Evolutionary conservation across 2,329 filamentous ascomycete genomes (phyloP), one percentile per base, ranked within the genome.

Genomic region (Apiospora malaysiana): DNA sequence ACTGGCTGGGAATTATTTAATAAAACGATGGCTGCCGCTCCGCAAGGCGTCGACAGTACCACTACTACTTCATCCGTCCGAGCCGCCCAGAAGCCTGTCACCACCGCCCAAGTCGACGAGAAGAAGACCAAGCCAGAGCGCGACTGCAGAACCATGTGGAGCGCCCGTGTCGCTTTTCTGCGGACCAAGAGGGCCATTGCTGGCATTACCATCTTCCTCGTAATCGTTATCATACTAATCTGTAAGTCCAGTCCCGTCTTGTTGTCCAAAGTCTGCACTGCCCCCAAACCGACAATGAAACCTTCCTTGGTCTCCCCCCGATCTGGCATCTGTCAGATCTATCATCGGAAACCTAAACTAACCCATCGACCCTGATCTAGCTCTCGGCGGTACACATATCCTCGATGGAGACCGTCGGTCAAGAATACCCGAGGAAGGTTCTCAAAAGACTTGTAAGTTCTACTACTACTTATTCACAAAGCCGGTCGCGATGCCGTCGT

Each of bases 141-240:
- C 56, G 56, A 63, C 56, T 63, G 56, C 32, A 40, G 32, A 63
- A 63, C 56, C 56, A 69, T 68, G 43, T 69, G 67, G 70, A 45
- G 70, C 68, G 69, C 70, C 21, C 70, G 70, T 14, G 43, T 68
- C 32, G 69, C 70, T 16, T 70, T 68, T 68, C 70, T 71, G 27
- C 68, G 47, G 32, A 71, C 70, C 32, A 71, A 71, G 49, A 66
- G 68, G 45, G 68, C 70, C 23, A 67, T 71, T 25, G 70, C 68
- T 40, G 68, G 46, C 37, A 46, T 71, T 1, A 59, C 63, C 21
- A 37, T 68, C 47, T 59, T 71, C n/a, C 45, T 68, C 42, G 66
- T 65, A 45, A 63, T 70, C 40, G 65, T 43, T 8, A 32, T 71
- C 9, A 49, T 70, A 14, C 49, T 71, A 1, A 71, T 71, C 45